phyloP scores from a whole-genome alignment of 805 yeast genomes.

The Ogataea zsoltii region DNA sequence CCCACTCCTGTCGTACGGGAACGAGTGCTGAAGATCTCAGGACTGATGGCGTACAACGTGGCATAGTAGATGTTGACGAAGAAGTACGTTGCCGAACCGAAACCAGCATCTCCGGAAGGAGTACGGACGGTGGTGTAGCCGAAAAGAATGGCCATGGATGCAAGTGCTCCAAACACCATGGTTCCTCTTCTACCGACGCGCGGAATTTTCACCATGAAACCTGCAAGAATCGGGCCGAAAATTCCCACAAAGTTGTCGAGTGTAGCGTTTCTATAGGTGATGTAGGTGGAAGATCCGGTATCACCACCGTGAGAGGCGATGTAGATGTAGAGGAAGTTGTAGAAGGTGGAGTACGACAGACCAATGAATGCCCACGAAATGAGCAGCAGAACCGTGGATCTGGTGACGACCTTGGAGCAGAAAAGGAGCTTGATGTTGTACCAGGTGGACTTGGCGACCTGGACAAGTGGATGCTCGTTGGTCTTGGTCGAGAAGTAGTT shows the following conservation, averaged over 20 bases:
- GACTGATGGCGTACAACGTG: conserved; percentile 64
- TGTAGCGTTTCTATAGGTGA: conserved; percentile 50
- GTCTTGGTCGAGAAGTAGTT: conserved; percentile 23
- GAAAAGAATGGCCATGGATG: conserved; percentile 58
- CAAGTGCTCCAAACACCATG: conserved; percentile 49
- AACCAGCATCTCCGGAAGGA: conserved; percentile 52
- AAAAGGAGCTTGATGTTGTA: conserved; percentile 48
- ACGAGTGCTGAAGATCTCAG: conserved; percentile 57
- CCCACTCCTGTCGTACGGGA: conserved; percentile 63
- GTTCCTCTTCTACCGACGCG: conserved; percentile 58
- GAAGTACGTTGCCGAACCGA: conserved; percentile 49
- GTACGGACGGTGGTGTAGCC: conserved; percentile 64
- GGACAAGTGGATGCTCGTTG: conserved; percentile 28
- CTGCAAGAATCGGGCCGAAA: conserved; percentile 57
- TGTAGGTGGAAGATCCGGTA: conserved; percentile 39
- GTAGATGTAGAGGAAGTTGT: conserved; percentile 54
- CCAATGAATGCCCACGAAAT: conserved; percentile 61
- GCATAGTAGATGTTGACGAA: conserved; percentile 54
- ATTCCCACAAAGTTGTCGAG: conserved; percentile 48
- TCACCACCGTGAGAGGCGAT: conserved; percentile 52
- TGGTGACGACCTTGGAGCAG: conserved; percentile 43
- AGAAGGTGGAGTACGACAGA: conserved; percentile 56
- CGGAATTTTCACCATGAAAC: conserved; percentile 35
- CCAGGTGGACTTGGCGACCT: conserved; percentile 32
- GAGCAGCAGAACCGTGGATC: conserved; percentile 45